phyloP scores from a whole-genome alignment of 371 early-diverging fungal genomes.

The Mucor saturninus region DNA sequence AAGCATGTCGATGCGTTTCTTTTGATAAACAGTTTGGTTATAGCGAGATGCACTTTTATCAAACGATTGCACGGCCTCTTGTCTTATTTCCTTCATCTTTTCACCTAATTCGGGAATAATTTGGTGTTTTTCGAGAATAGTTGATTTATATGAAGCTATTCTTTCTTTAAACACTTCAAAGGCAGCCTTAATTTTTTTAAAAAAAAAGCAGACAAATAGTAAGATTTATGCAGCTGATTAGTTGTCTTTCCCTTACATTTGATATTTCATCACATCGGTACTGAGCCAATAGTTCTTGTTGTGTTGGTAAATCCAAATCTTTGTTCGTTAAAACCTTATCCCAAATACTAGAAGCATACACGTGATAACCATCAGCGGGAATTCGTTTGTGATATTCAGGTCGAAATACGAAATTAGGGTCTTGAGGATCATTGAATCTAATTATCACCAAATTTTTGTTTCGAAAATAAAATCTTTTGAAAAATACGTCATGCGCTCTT shows the following conservation, averaged over 20 bases:
- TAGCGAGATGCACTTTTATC: constrained; percentile 92
- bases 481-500: too few species aligned
- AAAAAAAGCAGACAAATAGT: neutral
- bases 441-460: too few species aligned
- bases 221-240: neutral
- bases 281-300: constrained; percentile 96
- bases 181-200: constrained; percentile 57
- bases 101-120: constrained; percentile 79
- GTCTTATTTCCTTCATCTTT: constrained; percentile 62
- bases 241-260: constrained; percentile 37
- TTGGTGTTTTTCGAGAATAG: constrained; percentile 74
- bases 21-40: constrained; percentile 84
- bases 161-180: constrained; percentile 69
- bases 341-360: constrained; percentile 93
- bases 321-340: constrained; percentile 90
- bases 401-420: constrained; percentile 83
- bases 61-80: constrained; percentile 70
- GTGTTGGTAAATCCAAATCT: constrained; percentile 96
- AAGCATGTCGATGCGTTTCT: constrained; percentile 82
- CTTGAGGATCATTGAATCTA: constrained; percentile 73
- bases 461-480: too few species aligned
- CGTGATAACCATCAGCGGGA: constrained; percentile 93
- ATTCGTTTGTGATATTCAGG: constrained; percentile 89
- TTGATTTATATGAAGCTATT: constrained; percentile 66
- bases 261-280: constrained; percentile 98